Conservation (phyloP, 2,329 filamentous ascomycete genomes). For the Polytolypa hystricis region DNA sequence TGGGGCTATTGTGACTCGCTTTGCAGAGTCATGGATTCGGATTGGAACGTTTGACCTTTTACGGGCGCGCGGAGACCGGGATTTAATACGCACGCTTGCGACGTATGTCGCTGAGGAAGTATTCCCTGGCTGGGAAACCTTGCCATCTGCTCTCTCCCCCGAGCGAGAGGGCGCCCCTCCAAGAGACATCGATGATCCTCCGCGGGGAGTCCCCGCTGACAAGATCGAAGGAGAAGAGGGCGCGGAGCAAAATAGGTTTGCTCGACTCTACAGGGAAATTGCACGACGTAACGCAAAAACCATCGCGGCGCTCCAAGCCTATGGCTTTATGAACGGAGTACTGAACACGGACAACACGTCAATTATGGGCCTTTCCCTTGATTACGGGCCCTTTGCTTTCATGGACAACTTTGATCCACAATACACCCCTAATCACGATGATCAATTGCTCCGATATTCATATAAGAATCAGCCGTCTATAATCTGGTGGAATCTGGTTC, state of each 20-base stretch:
- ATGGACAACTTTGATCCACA: slow-evolving; percentile 91
- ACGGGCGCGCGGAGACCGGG: slow-evolving; percentile 66
- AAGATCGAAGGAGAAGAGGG: slow-evolving; percentile 56
- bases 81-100: slow-evolving; percentile 59
- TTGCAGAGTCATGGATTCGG: slow-evolving; percentile 82
- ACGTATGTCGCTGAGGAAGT: slow-evolving; percentile 82
- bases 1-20: slow-evolving; percentile 82
- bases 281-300: slow-evolving; percentile 73
- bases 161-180: slow-evolving; percentile 30
- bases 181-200: slow-evolving; percentile 32
- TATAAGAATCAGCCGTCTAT: slow-evolving; percentile 92
- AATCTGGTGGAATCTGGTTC: slow-evolving; percentile 97
- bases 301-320: slow-evolving; percentile 91
- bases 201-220: slow-evolving; percentile 44
- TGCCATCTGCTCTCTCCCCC: slow-evolving; percentile 49
- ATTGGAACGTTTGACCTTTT: slow-evolving; percentile 96
- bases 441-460: slow-evolving; percentile 72
- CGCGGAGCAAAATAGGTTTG: slow-evolving; percentile 72
- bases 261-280: slow-evolving; percentile 77
- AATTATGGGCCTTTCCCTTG: slow-evolving; percentile 75
- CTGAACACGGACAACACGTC: slow-evolving; percentile 98
- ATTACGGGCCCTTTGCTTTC: slow-evolving; percentile 95
- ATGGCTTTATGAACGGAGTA: slow-evolving; percentile 98
- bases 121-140: slow-evolving; percentile 73
- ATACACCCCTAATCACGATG: slow-evolving; percentile 96